Evolutionary conservation across 1,139 yeast genomes (phyloP).

Genomic region (Debaryomycetaceae sp.): DNA sequence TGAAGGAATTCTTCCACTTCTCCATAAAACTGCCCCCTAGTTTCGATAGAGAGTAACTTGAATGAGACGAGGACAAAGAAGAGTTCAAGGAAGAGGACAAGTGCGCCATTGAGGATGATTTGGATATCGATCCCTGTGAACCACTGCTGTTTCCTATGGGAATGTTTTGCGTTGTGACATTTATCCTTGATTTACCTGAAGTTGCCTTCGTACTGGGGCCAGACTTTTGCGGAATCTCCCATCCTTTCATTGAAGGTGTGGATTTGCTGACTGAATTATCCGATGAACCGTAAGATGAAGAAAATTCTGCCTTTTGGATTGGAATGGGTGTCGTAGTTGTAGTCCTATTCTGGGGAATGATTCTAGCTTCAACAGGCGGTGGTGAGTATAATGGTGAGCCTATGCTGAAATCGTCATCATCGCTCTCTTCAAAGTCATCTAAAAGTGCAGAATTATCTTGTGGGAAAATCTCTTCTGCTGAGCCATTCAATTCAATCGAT

Average conservation of each 20-base stretch:
- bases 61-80: constrained; percentile 32
- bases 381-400: not conserved
- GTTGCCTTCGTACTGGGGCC: constrained; percentile 20
- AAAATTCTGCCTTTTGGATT: constrained; percentile 15
- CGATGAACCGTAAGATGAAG: constrained; percentile 20
- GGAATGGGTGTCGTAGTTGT: constrained; percentile 24
- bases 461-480: not conserved
- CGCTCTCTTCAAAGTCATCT: not conserved
- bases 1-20: constrained; percentile 40
- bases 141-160: constrained; percentile 20
- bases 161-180: constrained; percentile 15
- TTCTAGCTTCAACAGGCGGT: not conserved
- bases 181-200: constrained; percentile 11
- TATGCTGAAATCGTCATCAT: not conserved
- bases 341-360: not conserved
- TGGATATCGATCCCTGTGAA: constrained; percentile 22
- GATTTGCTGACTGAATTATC: constrained; percentile 27
- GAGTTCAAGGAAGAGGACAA: constrained; percentile 42
- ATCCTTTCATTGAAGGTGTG: constrained; percentile 31
- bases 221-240: constrained; percentile 44
- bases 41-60: constrained; percentile 38
- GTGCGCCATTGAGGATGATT: constrained; percentile 41
- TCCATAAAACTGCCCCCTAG: constrained; percentile 46
- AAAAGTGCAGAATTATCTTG: not conserved
- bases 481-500: constrained; percentile 1